Percentiles rank a stretch among this genome's conserved stretches.
These are phyloP conservation scores for Diaporthe longicolla DNA, from an alignment of 2,329 filamentous ascomycete species.

Conservation along the genomic window DNA sequence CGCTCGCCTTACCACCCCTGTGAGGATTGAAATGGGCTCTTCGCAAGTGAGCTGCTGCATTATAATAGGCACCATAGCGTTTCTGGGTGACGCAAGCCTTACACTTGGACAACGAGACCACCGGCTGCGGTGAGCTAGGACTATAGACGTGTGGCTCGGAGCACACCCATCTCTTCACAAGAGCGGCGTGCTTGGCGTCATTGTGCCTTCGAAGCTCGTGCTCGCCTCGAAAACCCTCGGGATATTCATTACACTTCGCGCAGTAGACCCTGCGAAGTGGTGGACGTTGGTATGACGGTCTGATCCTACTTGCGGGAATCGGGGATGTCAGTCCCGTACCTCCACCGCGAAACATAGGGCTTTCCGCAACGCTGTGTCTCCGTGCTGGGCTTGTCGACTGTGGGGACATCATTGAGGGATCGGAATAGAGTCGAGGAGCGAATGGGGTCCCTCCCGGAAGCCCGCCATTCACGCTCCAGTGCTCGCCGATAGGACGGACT, in stretches of 20 bases:
- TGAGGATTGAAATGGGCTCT: constrained; percentile 71
- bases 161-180: constrained; percentile 70
- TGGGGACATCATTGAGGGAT: constrained; percentile 51
- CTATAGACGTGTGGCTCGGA: constrained; percentile 61
- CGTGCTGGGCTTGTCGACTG: constrained; percentile 48
- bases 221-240: constrained; percentile 90
- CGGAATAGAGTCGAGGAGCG: constrained; percentile 47
- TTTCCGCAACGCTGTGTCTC: constrained; percentile 63
- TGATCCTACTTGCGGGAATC: constrained; percentile 55
- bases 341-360: constrained; percentile 57
- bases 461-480: constrained; percentile 51
- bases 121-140: constrained; percentile 59
- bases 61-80: constrained; percentile 72
- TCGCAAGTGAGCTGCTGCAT: constrained; percentile 70
- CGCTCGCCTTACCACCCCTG: constrained; percentile 68
- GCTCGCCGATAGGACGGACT: constrained; percentile 55
- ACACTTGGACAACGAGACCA: constrained; percentile 67
- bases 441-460: constrained; percentile 50
- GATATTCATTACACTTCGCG: constrained; percentile 82
- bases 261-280: constrained; percentile 83
- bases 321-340: constrained; percentile 60
- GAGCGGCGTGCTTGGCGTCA: constrained; percentile 69
- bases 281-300: constrained; percentile 64
- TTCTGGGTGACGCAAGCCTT: constrained; percentile 71
- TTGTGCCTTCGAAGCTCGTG: constrained; percentile 84